Evolutionary conservation across 352 stramenopile species (phyloP), one percentile per base, ranked within the genome.

Genomic region (Globisporangium radiosum): DNA sequence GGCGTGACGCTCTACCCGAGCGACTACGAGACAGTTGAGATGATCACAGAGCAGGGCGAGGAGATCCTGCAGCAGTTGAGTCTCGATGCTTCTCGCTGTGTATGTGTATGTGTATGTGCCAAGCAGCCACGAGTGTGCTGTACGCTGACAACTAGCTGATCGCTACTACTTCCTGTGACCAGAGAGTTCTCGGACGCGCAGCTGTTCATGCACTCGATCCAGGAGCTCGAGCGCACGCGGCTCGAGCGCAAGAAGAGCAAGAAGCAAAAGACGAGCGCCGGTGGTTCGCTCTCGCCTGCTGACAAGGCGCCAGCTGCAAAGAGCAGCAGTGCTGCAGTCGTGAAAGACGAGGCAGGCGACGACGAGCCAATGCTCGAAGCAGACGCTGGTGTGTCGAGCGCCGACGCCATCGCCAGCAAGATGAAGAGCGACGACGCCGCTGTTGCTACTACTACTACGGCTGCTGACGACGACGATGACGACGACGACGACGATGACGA

Each of bases 151-250:
- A 14, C 11, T 52, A 36, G 39, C 10, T 52, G 51, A 53, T 7
- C n/a, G 13, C 17, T 47, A 13, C 25, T 13, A n/a, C 17, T n/a
- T 14, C 5, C 11, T 11, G 11, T 13, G 43, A 17, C 5, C 51
- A 95, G 86, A 64, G 84, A 95, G 47, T 91, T 94, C 52, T 85
- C 81, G 17, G 82, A 93, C 42, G 80, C 78, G 53, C 84, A 95
- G 65, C 49, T 92, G 47, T 95, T 92, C 60, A 57, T 87, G 61
- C 83, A 94, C 67, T 81, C 84, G 64, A 92, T 94, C 60, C 75
- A 90, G 49, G 81, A 93, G 64, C 69, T 95, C 55, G 81, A 94
- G 56, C 72, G 75, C 9, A 69, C 75, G 36, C 81, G 81, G 0
- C 49, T 64, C 0, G 77, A 92, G 59, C 66, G 63, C 17, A 88